phyloP scores from a whole-genome alignment of 306 rosid genomes.

The Cucurbita moschata region DNA sequence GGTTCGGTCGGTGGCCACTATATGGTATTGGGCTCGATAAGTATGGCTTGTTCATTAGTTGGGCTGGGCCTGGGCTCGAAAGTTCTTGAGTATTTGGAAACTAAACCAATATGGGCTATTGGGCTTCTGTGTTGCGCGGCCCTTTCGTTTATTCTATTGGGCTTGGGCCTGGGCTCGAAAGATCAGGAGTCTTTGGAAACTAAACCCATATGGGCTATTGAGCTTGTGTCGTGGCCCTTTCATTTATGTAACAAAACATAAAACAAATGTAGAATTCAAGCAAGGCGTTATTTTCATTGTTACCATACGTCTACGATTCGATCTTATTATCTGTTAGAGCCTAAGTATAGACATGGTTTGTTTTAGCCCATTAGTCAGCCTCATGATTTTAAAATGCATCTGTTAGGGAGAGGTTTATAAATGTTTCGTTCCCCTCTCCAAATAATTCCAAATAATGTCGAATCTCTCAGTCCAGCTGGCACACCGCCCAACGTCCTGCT shows the following conservation, averaged over 20 bases:
- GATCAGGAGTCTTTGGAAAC: slow-evolving; percentile 8
- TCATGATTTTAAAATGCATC: no score
- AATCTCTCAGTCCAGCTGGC: no score
- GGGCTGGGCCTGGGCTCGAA: slow-evolving; percentile 45
- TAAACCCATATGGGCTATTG: slow-evolving; percentile 49
- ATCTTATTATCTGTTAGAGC: no score
- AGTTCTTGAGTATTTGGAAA: slow-evolving; percentile 10
- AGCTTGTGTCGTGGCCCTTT: slow-evolving; percentile 34
- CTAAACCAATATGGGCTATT: slow-evolving; percentile 47
- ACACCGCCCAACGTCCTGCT: no score
- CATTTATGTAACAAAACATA: slow-evolving; percentile 20
- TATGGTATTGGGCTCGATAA: slow-evolving; percentile 44
- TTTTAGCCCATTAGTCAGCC: no score
- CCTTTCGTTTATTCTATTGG: slow-evolving; percentile 31
- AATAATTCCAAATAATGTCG: no score
- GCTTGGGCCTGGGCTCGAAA: slow-evolving; percentile 42
- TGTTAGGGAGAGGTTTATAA: no score
- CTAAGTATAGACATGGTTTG: no score
- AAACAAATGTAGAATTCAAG: no score
- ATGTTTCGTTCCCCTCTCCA: no score
- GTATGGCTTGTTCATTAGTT: slow-evolving; percentile 43
- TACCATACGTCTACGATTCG: no score
- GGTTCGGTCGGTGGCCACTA: slow-evolving; percentile 50
- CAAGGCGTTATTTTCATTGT: no score
- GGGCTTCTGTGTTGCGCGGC: slow-evolving; percentile 37